Evolutionary conservation across 805 yeast species (phyloP).

Genomic region (Candida sphagnicola): DNA sequence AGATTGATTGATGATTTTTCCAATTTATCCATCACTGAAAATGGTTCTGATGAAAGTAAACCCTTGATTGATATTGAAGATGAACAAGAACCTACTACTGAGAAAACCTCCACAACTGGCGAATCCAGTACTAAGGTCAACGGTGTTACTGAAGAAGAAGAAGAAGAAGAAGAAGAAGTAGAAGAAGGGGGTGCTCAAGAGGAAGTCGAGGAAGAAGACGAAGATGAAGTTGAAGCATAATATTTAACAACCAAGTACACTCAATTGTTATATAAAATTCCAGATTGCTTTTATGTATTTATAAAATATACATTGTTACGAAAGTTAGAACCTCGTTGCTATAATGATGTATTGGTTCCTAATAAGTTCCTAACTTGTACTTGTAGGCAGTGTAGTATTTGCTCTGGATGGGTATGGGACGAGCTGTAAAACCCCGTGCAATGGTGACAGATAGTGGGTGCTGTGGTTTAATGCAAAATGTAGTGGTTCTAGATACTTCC

Average conservation of each 20-base stretch:
- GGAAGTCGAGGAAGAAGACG: slow-evolving; percentile 31
- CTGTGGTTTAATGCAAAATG: not conserved
- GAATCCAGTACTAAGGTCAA: not conserved
- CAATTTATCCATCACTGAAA: slow-evolving; percentile 10
- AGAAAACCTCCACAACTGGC: not conserved
- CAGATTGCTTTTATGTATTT: not conserved
- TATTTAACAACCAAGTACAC: not conserved
- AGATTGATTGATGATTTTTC: slow-evolving; percentile 48
- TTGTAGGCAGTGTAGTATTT: too few species aligned
- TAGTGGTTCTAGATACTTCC: not conserved
- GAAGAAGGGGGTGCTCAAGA: slow-evolving; percentile 24
- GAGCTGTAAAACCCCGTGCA: too few species aligned
- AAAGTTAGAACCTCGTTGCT: too few species aligned
- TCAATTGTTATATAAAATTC: not conserved
- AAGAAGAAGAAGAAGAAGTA: slow-evolving; percentile 32
- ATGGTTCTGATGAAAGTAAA: slow-evolving; percentile 10
- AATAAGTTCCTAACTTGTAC: too few species aligned
- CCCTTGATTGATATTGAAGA: slow-evolving; percentile 18
- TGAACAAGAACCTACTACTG: not conserved
- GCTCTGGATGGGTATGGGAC: too few species aligned
- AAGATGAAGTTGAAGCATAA: slow-evolving; percentile 23
- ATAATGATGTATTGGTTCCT: too few species aligned
- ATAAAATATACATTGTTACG: not conserved
- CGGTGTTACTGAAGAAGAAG: slow-evolving; percentile 6
- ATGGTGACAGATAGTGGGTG: too few species aligned